Base-by-base conservation (phyloP, 495 filamentous ascomycete genomes). In the Aspergillus campestris region DNA sequence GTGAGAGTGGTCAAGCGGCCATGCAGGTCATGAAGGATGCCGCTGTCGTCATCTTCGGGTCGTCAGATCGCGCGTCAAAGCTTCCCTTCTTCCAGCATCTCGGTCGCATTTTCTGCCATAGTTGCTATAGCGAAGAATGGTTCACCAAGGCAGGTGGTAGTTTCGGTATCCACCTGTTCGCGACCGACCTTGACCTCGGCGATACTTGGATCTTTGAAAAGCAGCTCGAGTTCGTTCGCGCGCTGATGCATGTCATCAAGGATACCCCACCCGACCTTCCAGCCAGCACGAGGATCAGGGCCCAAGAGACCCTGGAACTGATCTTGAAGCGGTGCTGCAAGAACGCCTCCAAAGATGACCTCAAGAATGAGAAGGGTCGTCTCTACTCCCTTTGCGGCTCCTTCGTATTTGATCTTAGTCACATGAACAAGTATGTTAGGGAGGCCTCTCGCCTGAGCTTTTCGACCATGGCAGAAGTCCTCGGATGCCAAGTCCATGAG, bases 71-170 rank as follows among this genome's bases (percentile, higher is more conserved):
- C 34, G 80, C 87, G 8, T 72, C 82, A 9, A 78, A 80, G 41
- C 69, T 97, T 8, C 76, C 79, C 1, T 89, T 96, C 64, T 99
- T 96, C 65, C 70, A 73, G 48, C 82, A 89, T 56, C 69, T 97
- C 8, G 79, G 82, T 14, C 82, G 80, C 45, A 77, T 80, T 0
- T 95, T 96, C 64, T 89, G 85, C 52, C 94, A 99, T 61, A 86
- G 86, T 49, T 99, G 94, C 58, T 85, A 95, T 48, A 87, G 89
- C 52, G 90, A 96, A 59, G 90, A 97, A 50, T 99, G 94, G 94
- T 97, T 90, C 56, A 86, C 88, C 10, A 99, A 99, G 57, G 81
- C 87, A 13, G 91, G 90, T 46, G 94, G 94, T 11, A 87, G 85
- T 32, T 62, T 91, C 14, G 94, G 94, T 37, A 95, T 99, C 45